These are phyloP conservation scores for Trichoderma gamsii DNA, from an alignment of 495 filamentous ascomycete species.

Conservation along the genomic window DNA sequence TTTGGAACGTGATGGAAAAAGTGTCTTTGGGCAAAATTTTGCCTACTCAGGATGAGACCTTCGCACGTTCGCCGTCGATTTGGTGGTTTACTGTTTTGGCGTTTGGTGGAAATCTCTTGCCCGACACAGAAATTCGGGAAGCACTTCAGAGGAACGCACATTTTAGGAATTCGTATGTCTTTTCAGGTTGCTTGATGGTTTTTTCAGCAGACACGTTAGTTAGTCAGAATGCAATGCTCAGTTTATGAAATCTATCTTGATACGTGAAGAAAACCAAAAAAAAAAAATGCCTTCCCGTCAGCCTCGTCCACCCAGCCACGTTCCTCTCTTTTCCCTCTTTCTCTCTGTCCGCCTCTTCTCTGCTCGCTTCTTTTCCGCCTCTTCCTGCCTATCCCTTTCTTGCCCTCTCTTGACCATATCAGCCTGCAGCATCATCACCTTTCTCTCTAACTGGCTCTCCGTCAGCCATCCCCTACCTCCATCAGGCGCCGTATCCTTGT, in stretches of 20 bases:
- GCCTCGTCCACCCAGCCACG: constrained; percentile 15
- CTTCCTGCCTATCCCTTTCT: constrained; percentile 10
- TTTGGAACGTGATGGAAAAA: no score
- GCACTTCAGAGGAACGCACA: background rate
- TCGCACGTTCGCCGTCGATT: background rate
- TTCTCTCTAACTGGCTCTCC: constrained; percentile 29
- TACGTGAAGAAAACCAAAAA: background rate
- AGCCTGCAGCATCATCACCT: constrained; percentile 28
- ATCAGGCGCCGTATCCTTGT: constrained; percentile 28
- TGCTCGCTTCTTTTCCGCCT: constrained; percentile 15
- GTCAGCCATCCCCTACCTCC: constrained; percentile 25
- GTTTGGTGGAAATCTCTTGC: background rate
- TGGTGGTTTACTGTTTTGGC: background rate
- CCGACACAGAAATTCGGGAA: background rate
- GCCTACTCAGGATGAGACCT: background rate
- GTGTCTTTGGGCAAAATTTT: background rate
- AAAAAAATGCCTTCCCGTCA: background rate
- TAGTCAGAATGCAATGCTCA: background rate
- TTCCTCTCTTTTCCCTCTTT: constrained; percentile 21
- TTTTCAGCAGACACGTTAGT: background rate
- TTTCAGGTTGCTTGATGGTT: background rate
- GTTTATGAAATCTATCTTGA: background rate
- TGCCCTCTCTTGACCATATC: constrained; percentile 17
- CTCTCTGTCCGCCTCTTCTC: constrained; percentile 24
- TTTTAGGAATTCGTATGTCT: background rate